Base-by-base conservation (phyloP, 176 grass and related monocot genomes). In the Sorghum bicolor region DNA sequence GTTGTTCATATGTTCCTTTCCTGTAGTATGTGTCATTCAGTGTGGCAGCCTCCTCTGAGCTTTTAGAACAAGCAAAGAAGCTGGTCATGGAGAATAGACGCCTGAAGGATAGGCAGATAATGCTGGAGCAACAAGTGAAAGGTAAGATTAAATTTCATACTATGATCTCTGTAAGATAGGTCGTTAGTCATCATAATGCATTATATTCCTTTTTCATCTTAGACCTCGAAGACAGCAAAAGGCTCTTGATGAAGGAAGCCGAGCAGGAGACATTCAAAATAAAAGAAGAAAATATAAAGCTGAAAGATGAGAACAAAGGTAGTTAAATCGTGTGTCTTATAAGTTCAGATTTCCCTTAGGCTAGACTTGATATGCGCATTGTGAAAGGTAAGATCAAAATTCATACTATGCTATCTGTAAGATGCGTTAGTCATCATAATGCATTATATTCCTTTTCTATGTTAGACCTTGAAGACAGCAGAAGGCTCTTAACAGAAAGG, bases 261-360 rank as follows among this genome's bases (percentile, higher is more conserved):
- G 37, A 70, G 37, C 22, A 70, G 22, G 67, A 40, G 10, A 36
- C 20, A 70, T 24, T 39, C n/a, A 39, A 70, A 70, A 39, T 36
- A 70, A 3, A 29, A 72, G 39, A 72, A 28, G 69, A 72, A 44
- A 72, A 72, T 72, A 72, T 14, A 28, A 72, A 72, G 39, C 24
- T 72, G 69, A 72, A 72, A 72, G 69, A 44, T 72, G 39, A 72
- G n/a, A 72, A 28, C 15, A 44, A 25, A 72, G 69, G 69, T 72
- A 9, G 6, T 72, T 44, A 72, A 72, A 17, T 72, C 1, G 6
- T 29, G 2, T 43, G n/a, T 28, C 12, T 15, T 44, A 8, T 16
- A 44, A 72, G 1, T 72, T 72, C 0, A 72, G 1, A 28, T 44
- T 44, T 28, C 5, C 38, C 24, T 43, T 9, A 28, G 12, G 5